Evolutionary conservation across 352 stramenopile species (phyloP).

Genomic region (Phytophthora aleatoria): DNA sequence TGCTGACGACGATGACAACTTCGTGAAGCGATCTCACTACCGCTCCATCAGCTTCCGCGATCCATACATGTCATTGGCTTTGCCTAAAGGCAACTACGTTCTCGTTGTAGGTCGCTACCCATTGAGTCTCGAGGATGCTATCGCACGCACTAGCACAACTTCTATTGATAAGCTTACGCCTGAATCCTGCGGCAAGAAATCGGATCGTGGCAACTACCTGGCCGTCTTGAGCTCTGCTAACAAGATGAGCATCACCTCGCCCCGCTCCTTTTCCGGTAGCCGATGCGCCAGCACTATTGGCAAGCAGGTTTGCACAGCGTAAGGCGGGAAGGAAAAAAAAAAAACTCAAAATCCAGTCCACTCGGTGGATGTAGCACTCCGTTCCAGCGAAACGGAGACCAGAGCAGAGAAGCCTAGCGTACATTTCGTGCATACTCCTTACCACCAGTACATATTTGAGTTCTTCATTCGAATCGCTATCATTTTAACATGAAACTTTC

Average conservation of each 20-base stretch:
- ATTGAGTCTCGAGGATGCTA: slow-evolving; percentile 58
- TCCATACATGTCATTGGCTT: slow-evolving; percentile 65
- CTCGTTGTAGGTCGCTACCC: slow-evolving; percentile 74
- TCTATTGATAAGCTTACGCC: slow-evolving; percentile 50
- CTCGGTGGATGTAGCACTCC: slow-evolving; percentile 22
- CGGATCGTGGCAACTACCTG: slow-evolving; percentile 54
- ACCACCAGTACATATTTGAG: slow-evolving; percentile 24
- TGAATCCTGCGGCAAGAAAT: slow-evolving; percentile 49
- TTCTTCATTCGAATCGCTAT: slow-evolving; percentile 1
- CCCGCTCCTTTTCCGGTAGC: slow-evolving; percentile 46
- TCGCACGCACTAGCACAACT: slow-evolving; percentile 38
- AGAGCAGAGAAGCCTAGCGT: slow-evolving; percentile 16
- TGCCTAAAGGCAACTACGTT: slow-evolving; percentile 55
- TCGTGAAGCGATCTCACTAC: slow-evolving; percentile 48
- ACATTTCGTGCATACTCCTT: slow-evolving; percentile 17
- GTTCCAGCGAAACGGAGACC: slow-evolving; percentile 23
- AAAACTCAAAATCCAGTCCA: slow-evolving; percentile 7
- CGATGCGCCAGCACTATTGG: slow-evolving; percentile 39
- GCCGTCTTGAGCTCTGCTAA: slow-evolving; percentile 50
- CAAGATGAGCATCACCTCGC: slow-evolving; percentile 42
- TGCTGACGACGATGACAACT: slow-evolving; percentile 68
- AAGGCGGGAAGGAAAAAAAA: not conserved
- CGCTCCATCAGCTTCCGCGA: slow-evolving; percentile 74
- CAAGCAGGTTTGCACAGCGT: slow-evolving; percentile 31
- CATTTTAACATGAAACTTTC: too few species aligned